Evolutionary conservation across 768 basidiomycete species (phyloP).

Genomic region (Tremella yokohamensis): DNA sequence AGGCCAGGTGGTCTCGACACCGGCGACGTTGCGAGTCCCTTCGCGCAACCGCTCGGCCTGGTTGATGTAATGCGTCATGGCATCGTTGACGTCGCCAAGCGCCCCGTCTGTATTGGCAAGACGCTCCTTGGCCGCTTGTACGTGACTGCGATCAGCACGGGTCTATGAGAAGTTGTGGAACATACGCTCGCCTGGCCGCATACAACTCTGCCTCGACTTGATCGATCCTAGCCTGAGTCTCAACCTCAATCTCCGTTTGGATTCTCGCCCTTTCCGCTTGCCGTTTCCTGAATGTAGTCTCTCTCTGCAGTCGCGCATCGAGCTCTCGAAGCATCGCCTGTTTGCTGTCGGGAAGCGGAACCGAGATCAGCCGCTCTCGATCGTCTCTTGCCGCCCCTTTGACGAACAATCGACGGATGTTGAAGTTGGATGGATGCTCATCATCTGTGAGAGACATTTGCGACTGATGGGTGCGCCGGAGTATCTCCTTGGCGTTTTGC

Average conservation of each 20-base stretch:
- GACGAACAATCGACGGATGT: conserved; percentile 31
- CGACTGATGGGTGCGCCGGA: conserved; percentile 12
- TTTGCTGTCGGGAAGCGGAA: conserved; percentile 1
- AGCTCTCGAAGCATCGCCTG: conserved; percentile 23
- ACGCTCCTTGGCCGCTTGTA: conserved; percentile 9
- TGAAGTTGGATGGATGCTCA: conserved; percentile 17
- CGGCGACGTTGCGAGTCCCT: conserved; percentile 15
- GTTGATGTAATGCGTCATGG: conserved; percentile 22
- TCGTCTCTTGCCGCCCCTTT: conserved; percentile 21
- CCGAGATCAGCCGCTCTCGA: conserved; percentile 1
- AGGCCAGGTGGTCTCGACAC: conserved; percentile 14
- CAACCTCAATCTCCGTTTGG: conserved; percentile 21
- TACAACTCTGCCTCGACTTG: conserved; percentile 32
- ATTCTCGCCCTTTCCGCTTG: conserved; percentile 15
- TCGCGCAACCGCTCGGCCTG: conserved; percentile 25
- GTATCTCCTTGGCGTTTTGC: conserved; percentile 9
- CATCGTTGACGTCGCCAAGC: conserved; percentile 20
- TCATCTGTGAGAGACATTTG: conserved; percentile 27
- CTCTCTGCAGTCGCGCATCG: conserved; percentile 24
- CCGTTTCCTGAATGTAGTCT: conserved; percentile 26
- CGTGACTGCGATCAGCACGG: conserved; percentile 1
- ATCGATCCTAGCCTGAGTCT: conserved; percentile 17
- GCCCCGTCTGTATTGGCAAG: conserved; percentile 17
- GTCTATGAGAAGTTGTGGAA: background rate
- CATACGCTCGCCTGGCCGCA: conserved; percentile 24